Conservation (phyloP, 306 rosid genomes). For the Prunus mume region DNA sequence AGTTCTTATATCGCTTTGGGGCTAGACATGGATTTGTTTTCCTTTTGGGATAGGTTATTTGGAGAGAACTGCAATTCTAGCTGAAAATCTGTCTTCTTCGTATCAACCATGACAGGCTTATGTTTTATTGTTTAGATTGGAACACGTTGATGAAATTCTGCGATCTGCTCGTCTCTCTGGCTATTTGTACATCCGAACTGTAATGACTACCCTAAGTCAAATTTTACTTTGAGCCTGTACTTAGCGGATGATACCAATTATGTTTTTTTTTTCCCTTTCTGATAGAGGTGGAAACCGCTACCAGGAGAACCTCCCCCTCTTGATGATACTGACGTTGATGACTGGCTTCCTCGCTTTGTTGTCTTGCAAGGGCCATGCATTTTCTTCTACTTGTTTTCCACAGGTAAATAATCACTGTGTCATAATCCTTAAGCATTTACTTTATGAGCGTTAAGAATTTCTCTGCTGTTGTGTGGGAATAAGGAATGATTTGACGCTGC, state of each 20-base stretch:
- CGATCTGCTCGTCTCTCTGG: constrained; percentile 81
- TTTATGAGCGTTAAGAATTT: not conserved
- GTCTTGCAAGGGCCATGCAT: constrained; percentile 78
- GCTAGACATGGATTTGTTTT: not conserved
- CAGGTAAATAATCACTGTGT: constrained; percentile 44
- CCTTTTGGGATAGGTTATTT: not conserved
- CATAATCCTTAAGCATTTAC: not conserved
- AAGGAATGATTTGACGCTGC: not conserved
- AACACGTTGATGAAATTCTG: constrained; percentile 71
- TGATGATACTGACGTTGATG: constrained; percentile 75
- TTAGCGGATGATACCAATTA: constrained; percentile 10
- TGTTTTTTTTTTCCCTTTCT: not conserved
- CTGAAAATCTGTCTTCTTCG: not conserved
- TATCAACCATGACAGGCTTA: constrained; percentile 11
- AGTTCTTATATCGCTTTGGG: not conserved
- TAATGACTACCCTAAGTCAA: constrained; percentile 34
- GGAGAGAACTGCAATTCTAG: not conserved
- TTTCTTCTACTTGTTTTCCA: constrained; percentile 60
- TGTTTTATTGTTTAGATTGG: constrained; percentile 55
- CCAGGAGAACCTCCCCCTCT: constrained; percentile 87
- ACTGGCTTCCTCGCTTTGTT: constrained; percentile 89
- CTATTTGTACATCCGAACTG: constrained; percentile 75
- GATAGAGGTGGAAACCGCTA: constrained; percentile 73
- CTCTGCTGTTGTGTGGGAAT: not conserved
- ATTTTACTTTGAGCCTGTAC: constrained; percentile 11